phyloP scores from a whole-genome alignment of 805 yeast species.

The Saccharomycopsis sp. region DNA sequence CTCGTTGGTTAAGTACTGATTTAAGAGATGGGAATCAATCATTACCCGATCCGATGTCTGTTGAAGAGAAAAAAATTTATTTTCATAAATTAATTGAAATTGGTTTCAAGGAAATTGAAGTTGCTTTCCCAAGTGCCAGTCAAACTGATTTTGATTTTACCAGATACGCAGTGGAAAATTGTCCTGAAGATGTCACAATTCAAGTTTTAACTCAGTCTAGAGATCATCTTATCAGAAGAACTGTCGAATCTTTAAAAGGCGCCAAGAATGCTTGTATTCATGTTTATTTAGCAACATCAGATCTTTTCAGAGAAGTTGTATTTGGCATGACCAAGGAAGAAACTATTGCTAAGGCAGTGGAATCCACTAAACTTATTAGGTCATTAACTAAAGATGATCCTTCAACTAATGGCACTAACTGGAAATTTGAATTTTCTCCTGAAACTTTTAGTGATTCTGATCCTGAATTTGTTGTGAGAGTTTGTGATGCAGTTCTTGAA shows the following conservation, averaged over 20 bases:
- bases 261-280: slow-evolving; percentile 69
- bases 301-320: slow-evolving; percentile 67
- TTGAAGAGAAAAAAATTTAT: slow-evolving; percentile 65
- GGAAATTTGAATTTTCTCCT: slow-evolving; percentile 74
- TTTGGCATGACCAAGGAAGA: slow-evolving; percentile 66
- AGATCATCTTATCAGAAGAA: slow-evolving; percentile 65
- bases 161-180: slow-evolving; percentile 68
- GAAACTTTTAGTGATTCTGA: slow-evolving; percentile 75
- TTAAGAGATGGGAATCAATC: slow-evolving; percentile 79
- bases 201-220: slow-evolving; percentile 75
- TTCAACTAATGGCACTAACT: slow-evolving; percentile 48
- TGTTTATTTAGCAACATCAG: slow-evolving; percentile 70
- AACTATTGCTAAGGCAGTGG: slow-evolving; percentile 61
- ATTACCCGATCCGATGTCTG: slow-evolving; percentile 76
- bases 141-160: slow-evolving; percentile 81
- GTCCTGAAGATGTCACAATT: slow-evolving; percentile 67
- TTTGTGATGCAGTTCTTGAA: slow-evolving; percentile 71
- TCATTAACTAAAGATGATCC: slow-evolving; percentile 74
- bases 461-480: slow-evolving; percentile 63
- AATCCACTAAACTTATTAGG: slow-evolving; percentile 60
- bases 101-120: slow-evolving; percentile 79
- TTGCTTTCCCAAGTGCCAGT: slow-evolving; percentile 74
- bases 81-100: slow-evolving; percentile 65
- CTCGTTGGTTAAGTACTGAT: slow-evolving; percentile 77
- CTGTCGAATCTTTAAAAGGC: slow-evolving; percentile 66